A percentile compares a stretch with the other conserved stretches of the same genome.
Evolutionary conservation across 257 asterid species (phyloP).

Genomic region (Scutellaria galericulata): DNA sequence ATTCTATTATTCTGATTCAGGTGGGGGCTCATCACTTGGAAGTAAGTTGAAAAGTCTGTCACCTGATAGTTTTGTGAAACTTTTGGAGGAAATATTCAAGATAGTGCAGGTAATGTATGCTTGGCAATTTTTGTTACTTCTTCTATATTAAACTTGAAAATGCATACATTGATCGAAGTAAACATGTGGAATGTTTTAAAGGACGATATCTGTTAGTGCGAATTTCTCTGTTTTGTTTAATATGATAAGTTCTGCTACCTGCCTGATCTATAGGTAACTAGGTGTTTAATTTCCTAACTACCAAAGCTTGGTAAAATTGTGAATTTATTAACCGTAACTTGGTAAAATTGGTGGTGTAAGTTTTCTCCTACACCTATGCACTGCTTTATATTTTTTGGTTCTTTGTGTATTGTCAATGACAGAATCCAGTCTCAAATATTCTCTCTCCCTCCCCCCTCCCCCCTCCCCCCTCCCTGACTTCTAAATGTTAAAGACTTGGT

Average conservation of each 20-base stretch:
- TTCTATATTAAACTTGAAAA: conserved; percentile 34
- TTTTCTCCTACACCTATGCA: conserved; percentile 7
- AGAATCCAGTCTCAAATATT: conserved; percentile 2
- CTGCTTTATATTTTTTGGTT: not conserved
- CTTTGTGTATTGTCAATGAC: not conserved
- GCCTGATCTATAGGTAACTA: conserved; percentile 22
- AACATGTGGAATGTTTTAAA: conserved; percentile 18
- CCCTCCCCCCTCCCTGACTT: no score
- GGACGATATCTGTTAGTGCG: not conserved
- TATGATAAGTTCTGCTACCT: conserved; percentile 26
- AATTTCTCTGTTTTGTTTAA: conserved; percentile 11
- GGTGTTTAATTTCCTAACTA: conserved; percentile 3
- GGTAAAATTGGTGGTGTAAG: conserved; percentile 1
- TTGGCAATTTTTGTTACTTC: conserved; percentile 38
- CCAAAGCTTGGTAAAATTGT: not conserved
- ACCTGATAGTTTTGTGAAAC: conserved; percentile 88
- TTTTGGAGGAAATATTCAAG: conserved; percentile 80
- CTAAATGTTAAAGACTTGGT: not conserved
- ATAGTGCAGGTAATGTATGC: conserved; percentile 90
- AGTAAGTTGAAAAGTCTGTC: conserved; percentile 86
- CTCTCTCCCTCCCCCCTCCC: not conserved
- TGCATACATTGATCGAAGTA: conserved; percentile 9
- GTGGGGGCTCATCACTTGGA: conserved; percentile 91
- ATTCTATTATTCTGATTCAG: conserved; percentile 49
- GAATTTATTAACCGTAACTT: conserved; percentile 7